phyloP scores from a whole-genome alignment of 345 rosid species.

The Aurinia saxatilis region DNA sequence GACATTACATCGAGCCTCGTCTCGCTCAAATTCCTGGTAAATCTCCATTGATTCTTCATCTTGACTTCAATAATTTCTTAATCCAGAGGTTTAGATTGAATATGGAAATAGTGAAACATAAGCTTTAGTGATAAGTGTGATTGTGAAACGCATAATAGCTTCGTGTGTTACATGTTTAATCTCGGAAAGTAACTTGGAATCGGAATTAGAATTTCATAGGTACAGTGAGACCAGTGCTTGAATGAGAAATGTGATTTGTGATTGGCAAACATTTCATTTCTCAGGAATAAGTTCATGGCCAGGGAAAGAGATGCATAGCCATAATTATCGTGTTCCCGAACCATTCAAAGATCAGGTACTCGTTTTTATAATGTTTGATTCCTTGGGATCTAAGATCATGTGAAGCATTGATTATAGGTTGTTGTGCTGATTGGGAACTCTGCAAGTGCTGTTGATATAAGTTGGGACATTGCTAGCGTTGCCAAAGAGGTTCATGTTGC shows the following conservation, averaged over 20 bases:
- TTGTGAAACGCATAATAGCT: not conserved
- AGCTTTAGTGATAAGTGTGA: not conserved
- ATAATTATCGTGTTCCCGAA: constrained; percentile 63
- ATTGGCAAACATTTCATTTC: not conserved
- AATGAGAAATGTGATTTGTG: not conserved
- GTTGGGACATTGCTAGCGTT: constrained; percentile 51
- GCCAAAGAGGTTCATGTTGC: constrained; percentile 87
- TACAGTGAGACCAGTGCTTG: not conserved
- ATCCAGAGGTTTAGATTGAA: too few relatives aligned
- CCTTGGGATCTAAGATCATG: not conserved
- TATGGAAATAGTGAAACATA: too few relatives aligned
- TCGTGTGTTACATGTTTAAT: not conserved
- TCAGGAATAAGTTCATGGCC: constrained; percentile 77
- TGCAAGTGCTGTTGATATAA: constrained; percentile 64
- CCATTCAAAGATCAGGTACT: constrained; percentile 61
- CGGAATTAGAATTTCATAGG: not conserved
- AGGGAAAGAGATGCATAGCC: constrained; percentile 86
- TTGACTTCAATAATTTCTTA: too few relatives aligned
- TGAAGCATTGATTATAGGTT: constrained; percentile 34
- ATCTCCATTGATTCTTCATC: not conserved
- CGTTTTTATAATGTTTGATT: not conserved
- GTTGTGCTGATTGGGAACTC: constrained; percentile 67
- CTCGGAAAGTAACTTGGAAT: not conserved
- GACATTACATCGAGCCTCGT: constrained; percentile 66
- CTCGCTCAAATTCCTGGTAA: constrained; percentile 60